phyloP scores from a whole-genome alignment of 441 rosid species.

The Croton laevigatus region DNA sequence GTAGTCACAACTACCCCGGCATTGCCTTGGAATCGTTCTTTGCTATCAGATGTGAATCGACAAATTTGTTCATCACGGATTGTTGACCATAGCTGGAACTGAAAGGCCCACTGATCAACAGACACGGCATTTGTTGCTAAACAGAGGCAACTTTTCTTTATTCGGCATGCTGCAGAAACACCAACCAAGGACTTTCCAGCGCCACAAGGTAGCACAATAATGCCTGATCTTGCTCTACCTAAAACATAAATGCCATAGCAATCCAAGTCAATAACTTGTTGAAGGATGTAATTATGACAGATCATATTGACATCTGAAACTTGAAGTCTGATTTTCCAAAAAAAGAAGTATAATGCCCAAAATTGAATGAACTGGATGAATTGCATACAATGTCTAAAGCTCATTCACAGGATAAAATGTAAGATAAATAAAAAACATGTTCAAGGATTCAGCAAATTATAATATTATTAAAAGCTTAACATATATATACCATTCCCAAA shows the following conservation, averaged over 20 bases:
- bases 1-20: constrained; percentile 97
- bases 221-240: constrained; percentile 98
- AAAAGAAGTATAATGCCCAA: background rate
- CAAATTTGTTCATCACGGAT: constrained; percentile 85
- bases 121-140: constrained; percentile 97
- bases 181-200: constrained; percentile 98
- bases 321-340: background rate
- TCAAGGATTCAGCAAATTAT: constrained; percentile 7
- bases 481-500: constrained; percentile 76
- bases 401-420: background rate
- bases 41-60: constrained; percentile 94
- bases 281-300: background rate
- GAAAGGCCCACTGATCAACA: constrained; percentile 98
- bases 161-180: constrained; percentile 88
- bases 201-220: constrained; percentile 95
- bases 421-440: background rate
- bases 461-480: background rate
- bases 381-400: background rate
- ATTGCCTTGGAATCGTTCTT: constrained; percentile 93
- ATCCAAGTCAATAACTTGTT: background rate
- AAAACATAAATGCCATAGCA: constrained; percentile 19
- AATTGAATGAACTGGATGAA: background rate
- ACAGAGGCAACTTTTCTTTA: constrained; percentile 93
- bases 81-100: constrained; percentile 88
- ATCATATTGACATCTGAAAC: background rate